phyloP scores from a whole-genome alignment of 2,329 filamentous ascomycete species.

The Aspergillus candidus region DNA sequence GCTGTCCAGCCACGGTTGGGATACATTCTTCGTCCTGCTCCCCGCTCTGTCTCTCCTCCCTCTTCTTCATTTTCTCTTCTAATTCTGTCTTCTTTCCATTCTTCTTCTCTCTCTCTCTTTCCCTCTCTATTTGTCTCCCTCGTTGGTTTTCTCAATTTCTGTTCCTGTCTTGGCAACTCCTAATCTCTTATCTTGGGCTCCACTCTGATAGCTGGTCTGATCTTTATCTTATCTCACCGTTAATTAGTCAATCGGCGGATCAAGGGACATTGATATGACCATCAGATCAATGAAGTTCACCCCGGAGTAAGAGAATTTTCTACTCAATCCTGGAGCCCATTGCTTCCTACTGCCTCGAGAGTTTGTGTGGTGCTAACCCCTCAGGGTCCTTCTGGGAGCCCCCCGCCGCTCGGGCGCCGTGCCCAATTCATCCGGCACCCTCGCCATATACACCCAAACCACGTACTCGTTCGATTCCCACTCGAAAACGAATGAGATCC shows the following conservation, averaged over 20 bases:
- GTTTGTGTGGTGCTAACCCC: neutral
- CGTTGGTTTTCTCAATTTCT: too few relatives aligned
- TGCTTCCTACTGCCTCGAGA: neutral
- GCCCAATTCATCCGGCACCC: constrained; percentile 42
- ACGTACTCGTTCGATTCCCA: constrained; percentile 47
- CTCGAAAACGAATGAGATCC: constrained; percentile 42
- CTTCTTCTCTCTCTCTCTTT: too few relatives aligned
- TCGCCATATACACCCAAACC: constrained; percentile 44
- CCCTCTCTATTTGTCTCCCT: too few relatives aligned
- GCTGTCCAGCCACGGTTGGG: neutral
- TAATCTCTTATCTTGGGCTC: neutral
- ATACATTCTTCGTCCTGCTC: neutral
- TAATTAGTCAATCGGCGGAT: constrained; percentile 2
- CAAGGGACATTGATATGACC: constrained; percentile 28
- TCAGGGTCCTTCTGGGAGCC: constrained; percentile 42
- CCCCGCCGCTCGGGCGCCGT: constrained; percentile 41
- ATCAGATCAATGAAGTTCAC: constrained; percentile 38
- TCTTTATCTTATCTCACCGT: constrained; percentile 11
- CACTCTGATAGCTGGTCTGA: constrained; percentile 11
- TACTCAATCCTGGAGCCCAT: neutral
- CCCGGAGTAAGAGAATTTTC: constrained; percentile 30
- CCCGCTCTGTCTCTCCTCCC: too few relatives aligned
- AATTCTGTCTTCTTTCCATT: too few relatives aligned
- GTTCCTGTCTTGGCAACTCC: too few relatives aligned
- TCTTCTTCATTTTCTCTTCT: too few relatives aligned